phyloP scores from a whole-genome alignment of 495 filamentous ascomycete genomes.

The Hypoxylon rickii region DNA sequence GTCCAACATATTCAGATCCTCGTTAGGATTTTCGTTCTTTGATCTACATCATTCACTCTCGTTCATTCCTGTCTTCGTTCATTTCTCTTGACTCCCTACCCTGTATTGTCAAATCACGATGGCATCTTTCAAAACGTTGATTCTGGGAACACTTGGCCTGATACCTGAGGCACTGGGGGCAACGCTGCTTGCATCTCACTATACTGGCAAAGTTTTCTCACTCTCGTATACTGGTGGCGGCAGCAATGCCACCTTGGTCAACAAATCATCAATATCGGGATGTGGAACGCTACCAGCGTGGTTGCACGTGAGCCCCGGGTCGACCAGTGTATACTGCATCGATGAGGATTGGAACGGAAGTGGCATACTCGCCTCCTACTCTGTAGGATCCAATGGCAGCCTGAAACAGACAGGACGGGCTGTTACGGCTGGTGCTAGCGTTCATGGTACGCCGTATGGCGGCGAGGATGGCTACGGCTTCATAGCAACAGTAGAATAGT shows the following conservation, averaged over 20 bases:
- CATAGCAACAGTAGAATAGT: slow-evolving; percentile 56
- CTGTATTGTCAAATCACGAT: slow-evolving; percentile 22
- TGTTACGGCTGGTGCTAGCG: slow-evolving; percentile 45
- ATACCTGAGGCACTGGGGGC: slow-evolving; percentile 40
- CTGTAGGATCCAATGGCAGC: slow-evolving; percentile 43
- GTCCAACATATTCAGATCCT: slow-evolving; percentile 17
- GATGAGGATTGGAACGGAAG: slow-evolving; percentile 56
- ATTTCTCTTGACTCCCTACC: slow-evolving; percentile 1
- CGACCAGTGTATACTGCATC: slow-evolving; percentile 61
- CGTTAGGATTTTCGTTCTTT: not conserved
- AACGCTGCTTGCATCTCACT: slow-evolving; percentile 49
- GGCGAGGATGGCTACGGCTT: slow-evolving; percentile 44
- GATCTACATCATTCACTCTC: slow-evolving; percentile 10
- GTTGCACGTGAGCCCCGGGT: slow-evolving; percentile 53
- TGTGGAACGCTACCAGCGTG: slow-evolving; percentile 57
- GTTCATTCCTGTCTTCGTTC: slow-evolving; percentile 10
- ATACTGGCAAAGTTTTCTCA: slow-evolving; percentile 47
- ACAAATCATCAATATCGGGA: slow-evolving; percentile 37
- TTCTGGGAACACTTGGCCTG: slow-evolving; percentile 37
- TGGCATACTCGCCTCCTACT: slow-evolving; percentile 48
- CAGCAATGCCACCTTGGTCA: slow-evolving; percentile 37
- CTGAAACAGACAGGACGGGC: slow-evolving; percentile 43
- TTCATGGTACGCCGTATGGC: slow-evolving; percentile 48
- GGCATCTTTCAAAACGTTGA: slow-evolving; percentile 34
- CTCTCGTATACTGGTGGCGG: slow-evolving; percentile 36